Evolutionary conservation across 139 green algal species (phyloP).

Genomic region (Picochlorum sp.): DNA sequence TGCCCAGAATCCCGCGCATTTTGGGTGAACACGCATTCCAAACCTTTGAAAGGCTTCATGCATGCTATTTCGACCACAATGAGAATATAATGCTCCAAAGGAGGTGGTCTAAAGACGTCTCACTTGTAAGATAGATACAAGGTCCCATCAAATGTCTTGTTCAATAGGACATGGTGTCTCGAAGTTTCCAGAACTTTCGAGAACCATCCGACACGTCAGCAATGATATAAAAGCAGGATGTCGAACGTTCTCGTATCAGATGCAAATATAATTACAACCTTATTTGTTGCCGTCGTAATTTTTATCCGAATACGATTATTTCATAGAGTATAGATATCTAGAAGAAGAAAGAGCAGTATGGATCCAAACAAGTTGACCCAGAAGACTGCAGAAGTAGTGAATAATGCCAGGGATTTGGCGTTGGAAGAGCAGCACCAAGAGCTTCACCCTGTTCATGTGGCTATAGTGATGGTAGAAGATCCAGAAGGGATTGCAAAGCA

Average conservation of each 20-base stretch:
- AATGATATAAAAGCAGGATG: neutral
- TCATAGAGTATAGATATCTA: neutral
- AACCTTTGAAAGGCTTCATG: too few species aligned
- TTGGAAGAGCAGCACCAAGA: constrained; percentile 45
- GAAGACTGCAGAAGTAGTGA: constrained; percentile 40
- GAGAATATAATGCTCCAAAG: too few species aligned
- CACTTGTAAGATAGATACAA: too few species aligned
- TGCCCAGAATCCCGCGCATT: too few species aligned
- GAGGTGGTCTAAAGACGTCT: too few species aligned
- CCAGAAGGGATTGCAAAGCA: constrained; percentile 38
- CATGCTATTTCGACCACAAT: too few species aligned
- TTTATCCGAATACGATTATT: neutral
- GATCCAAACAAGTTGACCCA: constrained; percentile 53
- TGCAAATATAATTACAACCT: neutral
- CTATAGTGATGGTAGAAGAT: constrained; percentile 62
- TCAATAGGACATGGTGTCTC: neutral
- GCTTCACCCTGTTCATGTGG: constrained; percentile 58
- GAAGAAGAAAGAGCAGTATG: constrained; percentile 16
- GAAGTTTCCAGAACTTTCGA: neutral
- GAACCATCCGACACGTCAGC: neutral
- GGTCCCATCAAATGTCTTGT: neutral
- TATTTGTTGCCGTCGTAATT: neutral
- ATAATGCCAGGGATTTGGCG: constrained; percentile 39
- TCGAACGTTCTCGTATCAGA: neutral
- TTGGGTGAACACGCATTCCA: too few species aligned